A percentile compares a stretch with the other conserved stretches of the same genome.
Conservation (phyloP, 2,329 filamentous ascomycete species). For the Balansia obtecta region DNA sequence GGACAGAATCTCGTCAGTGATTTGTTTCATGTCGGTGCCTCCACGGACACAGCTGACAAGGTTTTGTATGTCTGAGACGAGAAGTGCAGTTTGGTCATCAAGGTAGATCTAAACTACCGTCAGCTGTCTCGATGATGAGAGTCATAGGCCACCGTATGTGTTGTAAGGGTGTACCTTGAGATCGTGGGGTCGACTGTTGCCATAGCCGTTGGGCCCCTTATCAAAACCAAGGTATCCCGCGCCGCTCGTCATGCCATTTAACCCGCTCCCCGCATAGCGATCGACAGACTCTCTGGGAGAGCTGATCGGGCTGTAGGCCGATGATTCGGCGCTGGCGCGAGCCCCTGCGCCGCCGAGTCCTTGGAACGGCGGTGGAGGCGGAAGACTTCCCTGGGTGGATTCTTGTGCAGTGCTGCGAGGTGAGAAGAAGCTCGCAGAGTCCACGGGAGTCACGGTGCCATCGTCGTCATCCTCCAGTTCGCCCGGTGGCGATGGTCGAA, state of each 20-base stretch:
- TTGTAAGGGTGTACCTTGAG: slow-evolving; percentile 27
- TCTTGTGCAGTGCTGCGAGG: slow-evolving; percentile 33
- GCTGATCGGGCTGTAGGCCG: slow-evolving; percentile 61
- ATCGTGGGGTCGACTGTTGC: slow-evolving; percentile 34
- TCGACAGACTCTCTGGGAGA: slow-evolving; percentile 50
- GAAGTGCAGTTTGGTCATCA: slow-evolving; percentile 67
- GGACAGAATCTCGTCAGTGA: slow-evolving; percentile 56
- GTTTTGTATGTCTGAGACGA: slow-evolving; percentile 73
- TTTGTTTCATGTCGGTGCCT: slow-evolving; percentile 48
- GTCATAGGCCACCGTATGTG: slow-evolving; percentile 8
- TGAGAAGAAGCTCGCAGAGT: slow-evolving; percentile 58
- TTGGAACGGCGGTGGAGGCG: slow-evolving; percentile 43
- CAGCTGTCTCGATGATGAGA: slow-evolving; percentile 6
- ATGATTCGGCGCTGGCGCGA: slow-evolving; percentile 54
- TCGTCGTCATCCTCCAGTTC: slow-evolving; percentile 73
- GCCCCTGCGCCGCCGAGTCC: slow-evolving; percentile 38
- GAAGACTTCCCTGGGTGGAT: slow-evolving; percentile 27
- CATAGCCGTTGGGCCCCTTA: slow-evolving; percentile 29
- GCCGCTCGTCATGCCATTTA: slow-evolving; percentile 25
- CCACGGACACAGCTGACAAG: slow-evolving; percentile 61
- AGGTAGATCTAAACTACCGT: slow-evolving; percentile 50
- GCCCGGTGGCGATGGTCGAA: slow-evolving; percentile 59
- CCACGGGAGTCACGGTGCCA: slow-evolving; percentile 49
- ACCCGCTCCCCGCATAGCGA: slow-evolving; percentile 23
- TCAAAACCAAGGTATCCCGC: slow-evolving; percentile 22